Percentiles rank a stretch among this genome's conserved stretches.
These are phyloP conservation scores for Cocos nucifera DNA, from an alignment of 176 grass and related monocot species.

Conservation along the genomic window DNA sequence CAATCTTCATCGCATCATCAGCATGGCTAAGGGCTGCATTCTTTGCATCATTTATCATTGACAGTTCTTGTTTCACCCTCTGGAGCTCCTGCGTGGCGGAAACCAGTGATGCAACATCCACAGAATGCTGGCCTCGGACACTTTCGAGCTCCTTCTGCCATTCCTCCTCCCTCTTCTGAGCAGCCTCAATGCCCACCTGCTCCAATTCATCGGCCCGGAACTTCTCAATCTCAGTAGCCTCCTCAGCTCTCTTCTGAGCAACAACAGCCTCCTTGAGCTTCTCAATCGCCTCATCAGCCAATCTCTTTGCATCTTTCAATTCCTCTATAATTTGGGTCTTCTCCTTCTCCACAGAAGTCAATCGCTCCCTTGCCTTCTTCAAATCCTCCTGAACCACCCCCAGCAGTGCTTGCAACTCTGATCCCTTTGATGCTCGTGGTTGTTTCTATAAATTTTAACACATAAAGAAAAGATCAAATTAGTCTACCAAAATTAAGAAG, in stretches of 20 bases:
- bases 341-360: constrained; percentile 52
- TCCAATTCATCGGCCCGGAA: constrained; percentile 85
- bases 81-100: constrained; percentile 57
- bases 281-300: constrained; percentile 48
- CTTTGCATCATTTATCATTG: constrained; percentile 48
- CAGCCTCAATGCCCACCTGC: constrained; percentile 49
- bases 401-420: constrained; percentile 54
- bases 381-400: constrained; percentile 55
- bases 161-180: constrained; percentile 55
- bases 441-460: constrained; percentile 46
- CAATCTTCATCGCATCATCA: constrained; percentile 67
- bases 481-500: not conserved
- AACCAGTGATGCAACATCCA: constrained; percentile 45
- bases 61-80: constrained; percentile 45
- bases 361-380: constrained; percentile 68
- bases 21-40: constrained; percentile 50
- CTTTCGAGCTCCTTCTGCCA: constrained; percentile 61
- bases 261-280: constrained; percentile 77
- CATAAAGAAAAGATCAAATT: not conserved
- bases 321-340: constrained; percentile 49
- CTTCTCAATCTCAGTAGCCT: constrained; percentile 77
- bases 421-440: constrained; percentile 10
- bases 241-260: constrained; percentile 64
- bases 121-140: constrained; percentile 41
- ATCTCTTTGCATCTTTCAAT: constrained; percentile 51